These are phyloP conservation scores for Penicillium daleae DNA, from an alignment of 495 filamentous ascomycete species.

Conservation along the genomic window DNA sequence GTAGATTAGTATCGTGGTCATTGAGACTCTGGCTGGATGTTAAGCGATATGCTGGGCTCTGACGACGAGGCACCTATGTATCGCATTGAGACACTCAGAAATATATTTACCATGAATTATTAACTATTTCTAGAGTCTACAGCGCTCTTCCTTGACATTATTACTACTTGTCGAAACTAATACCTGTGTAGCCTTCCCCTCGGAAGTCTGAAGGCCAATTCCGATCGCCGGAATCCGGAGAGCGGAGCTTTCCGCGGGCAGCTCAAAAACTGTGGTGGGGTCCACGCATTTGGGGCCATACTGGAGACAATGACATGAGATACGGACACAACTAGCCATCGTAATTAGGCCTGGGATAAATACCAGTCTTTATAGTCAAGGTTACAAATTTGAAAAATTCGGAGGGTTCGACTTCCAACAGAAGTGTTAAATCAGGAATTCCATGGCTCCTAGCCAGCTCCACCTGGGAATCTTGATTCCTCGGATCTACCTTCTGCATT, in stretches of 20 bases:
- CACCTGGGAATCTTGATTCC: not conserved
- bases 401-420: not conserved
- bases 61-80: not conserved
- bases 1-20: not conserved
- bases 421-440: not conserved
- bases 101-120: too few species aligned
- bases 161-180: too few species aligned
- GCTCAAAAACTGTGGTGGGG: constrained; percentile 6
- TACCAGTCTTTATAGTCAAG: not conserved
- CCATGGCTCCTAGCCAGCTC: not conserved
- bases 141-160: too few species aligned
- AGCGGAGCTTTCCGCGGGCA: constrained; percentile 8
- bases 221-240: constrained; percentile 8
- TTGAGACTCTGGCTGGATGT: not conserved
- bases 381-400: not conserved
- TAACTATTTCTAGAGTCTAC: too few species aligned
- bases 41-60: not conserved
- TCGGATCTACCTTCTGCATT: constrained; percentile 21
- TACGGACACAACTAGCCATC: not conserved
- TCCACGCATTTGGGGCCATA: not conserved
- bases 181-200: too few species aligned
- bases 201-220: not conserved
- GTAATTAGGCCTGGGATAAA: not conserved
- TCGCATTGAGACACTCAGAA: not conserved
- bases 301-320: not conserved